Conservation (phyloP, 129 eudicot species). For the Artemisia tridentata region DNA sequence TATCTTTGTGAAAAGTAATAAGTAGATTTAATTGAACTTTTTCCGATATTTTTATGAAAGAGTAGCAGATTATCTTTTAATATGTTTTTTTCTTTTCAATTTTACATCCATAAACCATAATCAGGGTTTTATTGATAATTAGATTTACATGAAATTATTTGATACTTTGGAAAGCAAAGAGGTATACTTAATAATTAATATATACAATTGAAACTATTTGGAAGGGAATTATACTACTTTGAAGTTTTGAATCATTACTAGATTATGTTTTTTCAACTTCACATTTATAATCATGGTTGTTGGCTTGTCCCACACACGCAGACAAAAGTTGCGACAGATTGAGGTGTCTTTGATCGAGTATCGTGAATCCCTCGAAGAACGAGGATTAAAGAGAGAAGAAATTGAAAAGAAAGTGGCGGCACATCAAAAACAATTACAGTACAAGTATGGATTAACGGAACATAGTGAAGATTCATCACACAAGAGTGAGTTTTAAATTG, state of each 20-base stretch:
- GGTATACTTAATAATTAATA: no score
- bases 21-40: not conserved
- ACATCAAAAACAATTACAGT: constrained; percentile 52
- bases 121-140: not conserved
- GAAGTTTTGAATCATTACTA: not conserved
- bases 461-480: constrained; percentile 41
- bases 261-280: not conserved
- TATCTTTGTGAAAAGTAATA: not conserved
- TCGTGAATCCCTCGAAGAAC: constrained; percentile 83
- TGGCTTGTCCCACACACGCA: constrained; percentile 33
- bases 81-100: no score
- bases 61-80: no score
- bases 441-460: constrained; percentile 64
- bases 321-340: constrained; percentile 80
- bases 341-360: constrained; percentile 93
- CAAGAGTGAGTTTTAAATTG: constrained; percentile 50
- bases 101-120: no score
- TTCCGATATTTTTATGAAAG: not conserved
- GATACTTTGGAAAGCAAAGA: not conserved
- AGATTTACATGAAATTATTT: not conserved
- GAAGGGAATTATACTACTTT: not conserved
- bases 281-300: constrained; percentile 3
- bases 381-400: constrained; percentile 69
- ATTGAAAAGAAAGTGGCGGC: constrained; percentile 75
- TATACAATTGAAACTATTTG: no score